phyloP scores from a whole-genome alignment of 306 rosid species.

The Ormosia semicastrata region DNA sequence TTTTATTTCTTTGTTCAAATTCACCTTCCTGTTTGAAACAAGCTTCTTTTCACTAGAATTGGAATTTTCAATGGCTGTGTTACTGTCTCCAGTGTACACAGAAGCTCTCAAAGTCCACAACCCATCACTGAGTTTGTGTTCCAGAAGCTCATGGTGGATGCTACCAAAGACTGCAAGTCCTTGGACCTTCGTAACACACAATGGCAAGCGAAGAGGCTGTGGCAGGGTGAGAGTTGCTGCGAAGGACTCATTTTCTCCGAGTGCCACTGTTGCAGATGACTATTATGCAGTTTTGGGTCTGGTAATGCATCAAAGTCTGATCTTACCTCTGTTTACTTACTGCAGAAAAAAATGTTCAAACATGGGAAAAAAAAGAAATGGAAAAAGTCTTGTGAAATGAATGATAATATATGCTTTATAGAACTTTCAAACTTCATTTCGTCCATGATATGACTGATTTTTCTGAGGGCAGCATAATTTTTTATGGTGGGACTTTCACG shows the following conservation, averaged over 20 bases:
- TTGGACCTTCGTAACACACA: conserved; percentile 35
- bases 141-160: conserved; percentile 47
- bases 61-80: conserved; percentile 56
- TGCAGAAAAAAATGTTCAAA: neutral
- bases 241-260: conserved; percentile 44
- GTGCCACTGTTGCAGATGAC: conserved; percentile 67
- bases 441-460: neutral
- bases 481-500: neutral
- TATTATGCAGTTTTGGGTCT: conserved; percentile 88
- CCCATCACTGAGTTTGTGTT: conserved; percentile 41
- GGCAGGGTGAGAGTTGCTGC: conserved; percentile 66
- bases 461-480: neutral
- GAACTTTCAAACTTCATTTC: neutral
- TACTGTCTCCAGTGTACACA: conserved; percentile 62
- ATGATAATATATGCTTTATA: neutral
- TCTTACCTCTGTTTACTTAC: neutral
- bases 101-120: conserved; percentile 62
- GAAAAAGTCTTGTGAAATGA: neutral
- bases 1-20: neutral
- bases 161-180: conserved; percentile 28
- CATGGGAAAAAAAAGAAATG: neutral
- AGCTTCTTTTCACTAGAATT: neutral
- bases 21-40: neutral
- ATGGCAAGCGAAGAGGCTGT: conserved; percentile 41
- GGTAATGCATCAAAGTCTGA: conserved; percentile 45